A percentile compares a stretch with the other conserved stretches of the same genome.
These are phyloP conservation scores for Scenedesmus sp. DNA, from an alignment of 163 green algal species.

Conservation along the genomic window DNA sequence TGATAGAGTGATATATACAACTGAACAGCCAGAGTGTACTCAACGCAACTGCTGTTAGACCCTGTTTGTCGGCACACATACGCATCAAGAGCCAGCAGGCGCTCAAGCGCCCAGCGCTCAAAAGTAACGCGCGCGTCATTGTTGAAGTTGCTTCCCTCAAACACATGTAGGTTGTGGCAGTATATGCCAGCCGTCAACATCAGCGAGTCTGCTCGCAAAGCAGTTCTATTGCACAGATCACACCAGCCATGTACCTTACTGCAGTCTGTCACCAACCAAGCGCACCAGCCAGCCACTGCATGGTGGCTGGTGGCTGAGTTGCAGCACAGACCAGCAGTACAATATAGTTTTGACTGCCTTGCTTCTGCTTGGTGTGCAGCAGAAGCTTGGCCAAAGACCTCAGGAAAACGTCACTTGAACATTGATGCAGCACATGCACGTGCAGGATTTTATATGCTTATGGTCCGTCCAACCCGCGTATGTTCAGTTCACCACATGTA, in stretches of 20 bases:
- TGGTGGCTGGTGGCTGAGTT: background rate
- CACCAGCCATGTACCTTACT: background rate
- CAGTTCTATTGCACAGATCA: background rate
- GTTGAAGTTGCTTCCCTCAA: background rate
- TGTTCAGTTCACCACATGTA: background rate
- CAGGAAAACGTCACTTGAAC: background rate
- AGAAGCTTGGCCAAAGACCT: background rate
- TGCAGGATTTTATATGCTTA: background rate
- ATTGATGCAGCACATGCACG: background rate
- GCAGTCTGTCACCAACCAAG: background rate
- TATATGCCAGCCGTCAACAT: background rate
- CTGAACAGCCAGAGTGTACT: background rate
- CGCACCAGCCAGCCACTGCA: background rate
- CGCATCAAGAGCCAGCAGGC: background rate
- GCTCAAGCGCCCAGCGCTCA: too few species aligned
- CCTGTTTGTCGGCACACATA: background rate
- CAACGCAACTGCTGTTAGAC: background rate
- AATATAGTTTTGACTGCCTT: background rate
- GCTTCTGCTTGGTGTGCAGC: background rate
- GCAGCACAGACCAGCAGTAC: background rate
- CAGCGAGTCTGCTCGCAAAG: background rate
- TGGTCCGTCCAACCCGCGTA: background rate
- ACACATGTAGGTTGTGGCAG: background rate
- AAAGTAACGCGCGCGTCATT: background rate
- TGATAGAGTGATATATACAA: background rate